phyloP scores from a whole-genome alignment of 805 yeast genomes.

The Cyberlindnera nakhonratchasimensis region DNA sequence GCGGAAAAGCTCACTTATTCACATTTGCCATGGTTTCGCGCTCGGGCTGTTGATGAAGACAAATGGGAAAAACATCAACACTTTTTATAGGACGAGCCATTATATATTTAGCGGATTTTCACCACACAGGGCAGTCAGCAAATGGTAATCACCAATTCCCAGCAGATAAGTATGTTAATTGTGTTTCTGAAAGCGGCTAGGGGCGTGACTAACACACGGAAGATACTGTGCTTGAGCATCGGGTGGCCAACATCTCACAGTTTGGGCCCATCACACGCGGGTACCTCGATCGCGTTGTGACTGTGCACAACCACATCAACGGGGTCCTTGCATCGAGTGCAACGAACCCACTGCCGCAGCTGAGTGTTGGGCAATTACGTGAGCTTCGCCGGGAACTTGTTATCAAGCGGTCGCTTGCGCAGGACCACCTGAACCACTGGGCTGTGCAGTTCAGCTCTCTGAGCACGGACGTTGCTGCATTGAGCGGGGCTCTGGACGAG shows the following conservation, averaged over 20 bases:
- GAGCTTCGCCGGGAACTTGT: conserved; percentile 9
- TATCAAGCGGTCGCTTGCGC: conserved; percentile 9
- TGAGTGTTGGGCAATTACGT: conserved; percentile 3
- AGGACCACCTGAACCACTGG: conserved; percentile 16
- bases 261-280: conserved; percentile 5
- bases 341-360: conserved; percentile 1
- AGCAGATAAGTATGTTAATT: too few relatives aligned
- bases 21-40: too few relatives aligned
- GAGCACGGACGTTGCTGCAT: conserved; percentile 2
- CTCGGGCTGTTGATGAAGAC: too few relatives aligned
- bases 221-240: conserved; percentile 7
- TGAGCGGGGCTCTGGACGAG: conserved; percentile 7
- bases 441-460: conserved; percentile 7
- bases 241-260: conserved; percentile 4
- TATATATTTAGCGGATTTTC: too few relatives aligned
- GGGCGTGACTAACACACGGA: too few relatives aligned
- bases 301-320: conserved; percentile 3
- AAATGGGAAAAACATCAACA: too few relatives aligned
- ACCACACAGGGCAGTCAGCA: too few relatives aligned
- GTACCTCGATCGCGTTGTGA: conserved; percentile 3
- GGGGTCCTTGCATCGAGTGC: conserved; percentile 2
- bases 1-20: too few relatives aligned
- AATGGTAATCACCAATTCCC: too few relatives aligned
- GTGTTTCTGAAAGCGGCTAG: too few relatives aligned
- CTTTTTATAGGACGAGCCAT: too few relatives aligned